These are phyloP conservation scores for Aquanectria penicillioides DNA, from an alignment of 2,329 filamentous ascomycete genomes.

Conservation along the genomic window DNA sequence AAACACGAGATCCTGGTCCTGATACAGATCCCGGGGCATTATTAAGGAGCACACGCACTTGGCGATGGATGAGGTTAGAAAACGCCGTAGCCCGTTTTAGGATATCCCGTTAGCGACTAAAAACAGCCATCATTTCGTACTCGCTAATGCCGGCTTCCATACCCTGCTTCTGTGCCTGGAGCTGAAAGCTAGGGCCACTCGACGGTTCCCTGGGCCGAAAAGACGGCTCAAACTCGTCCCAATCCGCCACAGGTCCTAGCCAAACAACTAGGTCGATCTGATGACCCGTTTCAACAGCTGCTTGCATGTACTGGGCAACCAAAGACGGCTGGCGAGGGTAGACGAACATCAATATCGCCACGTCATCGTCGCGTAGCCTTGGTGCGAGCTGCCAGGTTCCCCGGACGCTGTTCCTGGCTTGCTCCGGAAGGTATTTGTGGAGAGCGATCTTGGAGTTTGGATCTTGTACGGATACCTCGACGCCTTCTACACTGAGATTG, in stretches of 20 bases:
- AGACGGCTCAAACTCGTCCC: slow-evolving; percentile 36
- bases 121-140: slow-evolving; percentile 36
- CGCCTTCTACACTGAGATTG: slow-evolving; percentile 36
- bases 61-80: background rate
- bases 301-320: slow-evolving; percentile 40
- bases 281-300: slow-evolving; percentile 6
- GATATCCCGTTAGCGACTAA: slow-evolving; percentile 13
- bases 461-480: slow-evolving; percentile 43
- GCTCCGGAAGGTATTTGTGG: slow-evolving; percentile 43
- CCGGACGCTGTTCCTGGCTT: slow-evolving; percentile 39
- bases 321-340: slow-evolving; percentile 47
- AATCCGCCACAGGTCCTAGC: slow-evolving; percentile 41
- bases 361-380: slow-evolving; percentile 36
- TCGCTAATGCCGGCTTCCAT: slow-evolving; percentile 30
- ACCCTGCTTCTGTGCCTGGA: slow-evolving; percentile 23
- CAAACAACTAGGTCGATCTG: slow-evolving; percentile 31
- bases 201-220: slow-evolving; percentile 18
- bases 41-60: too few relatives aligned
- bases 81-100: too few relatives aligned
- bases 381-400: slow-evolving; percentile 45
- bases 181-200: slow-evolving; percentile 21
- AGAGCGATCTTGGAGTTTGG: slow-evolving; percentile 14
- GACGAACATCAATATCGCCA: slow-evolving; percentile 43
- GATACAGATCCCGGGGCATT: too few relatives aligned
- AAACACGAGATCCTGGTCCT: too few relatives aligned